Evolutionary conservation across 2,329 filamentous ascomycete genomes (phyloP), one percentile per base, ranked within the genome.

Genomic region (Trichoderma pleuroti): DNA sequence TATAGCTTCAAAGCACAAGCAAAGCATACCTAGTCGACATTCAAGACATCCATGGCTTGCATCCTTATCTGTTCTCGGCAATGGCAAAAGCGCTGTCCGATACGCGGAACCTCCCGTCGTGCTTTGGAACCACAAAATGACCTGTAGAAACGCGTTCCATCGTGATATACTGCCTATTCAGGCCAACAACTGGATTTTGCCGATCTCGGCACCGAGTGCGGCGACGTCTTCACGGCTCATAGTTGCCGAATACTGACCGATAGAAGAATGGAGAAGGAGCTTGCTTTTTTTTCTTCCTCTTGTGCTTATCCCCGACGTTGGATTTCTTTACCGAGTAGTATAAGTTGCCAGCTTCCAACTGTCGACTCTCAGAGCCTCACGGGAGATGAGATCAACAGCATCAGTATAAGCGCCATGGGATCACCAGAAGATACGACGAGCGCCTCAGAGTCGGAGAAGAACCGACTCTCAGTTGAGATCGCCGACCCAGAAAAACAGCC

Each of bases 151-250:
- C 12, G 21, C 28, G 65, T 26, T 61, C 21, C 28, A 32, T 6
- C 39, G 65, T 61, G 65, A 68, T 52, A 42, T n/a, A 36, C 34
- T 61, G 16, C 63, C 42, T 63, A 18, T 62, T 71, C 24, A 28
- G 30, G 57, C 11, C 28, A 42, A 59, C 56, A 12, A 9, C 12
- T 14, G 24, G 8, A 10, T 30, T 60, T 72, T 72, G 74, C 74
- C 75, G 74, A 75, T 30, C 32, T 75, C 75, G 75, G 75, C 73
- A 73, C 75, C 75, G 75, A 75, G n/a, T 7, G 12, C 72, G 73
- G 73, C 73, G 36, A 39, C 36, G 39, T 60, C 66, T 68, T 61
- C 66, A 68, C 65, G 52, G 54, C 28, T 60, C 54, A 26, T 14
- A 16, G 39, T 28, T 68, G 66, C 66, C 66, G 56, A 68, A 14